Evolutionary conservation across 306 rosid species (phyloP).

Genomic region (Gleditsia sinensis): DNA sequence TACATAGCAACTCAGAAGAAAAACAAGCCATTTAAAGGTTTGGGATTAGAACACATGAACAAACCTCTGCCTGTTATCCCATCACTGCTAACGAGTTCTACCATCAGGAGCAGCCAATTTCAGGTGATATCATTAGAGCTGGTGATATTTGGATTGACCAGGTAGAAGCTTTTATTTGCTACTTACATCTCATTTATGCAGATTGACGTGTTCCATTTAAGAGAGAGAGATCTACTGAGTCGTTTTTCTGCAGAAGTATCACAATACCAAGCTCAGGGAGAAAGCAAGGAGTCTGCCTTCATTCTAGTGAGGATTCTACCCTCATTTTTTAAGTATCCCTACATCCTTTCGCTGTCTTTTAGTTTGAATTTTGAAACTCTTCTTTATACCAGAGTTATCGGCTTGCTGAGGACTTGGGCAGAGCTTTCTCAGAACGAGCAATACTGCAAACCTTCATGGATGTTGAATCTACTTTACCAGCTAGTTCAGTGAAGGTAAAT

Average conservation of each 20-base stretch:
- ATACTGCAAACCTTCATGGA: constrained; percentile 61
- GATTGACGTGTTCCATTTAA: constrained; percentile 77
- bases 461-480: constrained; percentile 60
- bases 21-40: constrained; percentile 69
- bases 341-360: constrained; percentile 10
- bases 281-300: constrained; percentile 73
- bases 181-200: constrained; percentile 43
- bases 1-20: constrained; percentile 58
- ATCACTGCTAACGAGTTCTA: constrained; percentile 64
- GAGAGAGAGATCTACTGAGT: constrained; percentile 81
- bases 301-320: constrained; percentile 55
- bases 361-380: constrained; percentile 27
- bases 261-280: constrained; percentile 65
- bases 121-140: constrained; percentile 58
- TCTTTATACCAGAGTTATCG: constrained; percentile 69
- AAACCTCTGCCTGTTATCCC: constrained; percentile 63
- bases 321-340: neutral
- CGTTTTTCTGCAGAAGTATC: constrained; percentile 77
- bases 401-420: constrained; percentile 84
- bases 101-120: constrained; percentile 62
- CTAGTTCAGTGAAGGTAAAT: constrained; percentile 71
- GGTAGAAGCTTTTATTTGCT: constrained; percentile 22
- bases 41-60: constrained; percentile 95
- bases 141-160: constrained; percentile 6
- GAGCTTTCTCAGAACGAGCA: constrained; percentile 84